Base-by-base conservation (phyloP, 495 filamentous ascomycete species). In the Clavariopsis aquatica region DNA sequence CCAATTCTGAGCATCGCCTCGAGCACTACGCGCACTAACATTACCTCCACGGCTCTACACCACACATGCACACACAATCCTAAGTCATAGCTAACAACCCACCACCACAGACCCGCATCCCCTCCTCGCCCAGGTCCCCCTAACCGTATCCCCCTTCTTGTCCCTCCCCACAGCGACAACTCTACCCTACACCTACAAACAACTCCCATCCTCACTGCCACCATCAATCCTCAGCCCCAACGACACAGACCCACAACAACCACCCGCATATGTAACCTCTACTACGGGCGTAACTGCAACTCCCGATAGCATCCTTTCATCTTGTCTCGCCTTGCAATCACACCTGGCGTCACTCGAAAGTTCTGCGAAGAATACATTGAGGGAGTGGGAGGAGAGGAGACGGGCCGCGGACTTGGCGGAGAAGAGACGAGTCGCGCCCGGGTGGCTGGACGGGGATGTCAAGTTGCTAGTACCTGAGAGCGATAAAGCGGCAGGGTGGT, bases 131-230 rank as follows among this genome's bases (percentile, higher is more conserved):
- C 94, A 98, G 77, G 84, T 97, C 55, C 90, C 93, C 55, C 82
- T 98, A 53, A 93, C 91, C 62, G 92, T 97, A 57, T 96, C 93
- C 29, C 94, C 94, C 24, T 96, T 96, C 81, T 86, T 97, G 75
- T 89, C 86, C 63, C 90, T 98, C 41, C 94, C 95, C 28, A 86
- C 89, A 9, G 87, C 94, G 26, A 88, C 92, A 49, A 96, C 94
- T 1, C 85, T 98, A 1, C 94, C 94, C 31, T 98, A 97, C 79
- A 96, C 89, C 47, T 98, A 97, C 84, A 92, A 91, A 72, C 81
- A 86, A 4, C 87, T 98, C 65, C 87, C 94, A 0, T 91, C 89
- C 6, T 88, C 90, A 1, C 82, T 98, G 0, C 94, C 94, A 0
- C 87, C 89, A 0, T 91, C 92, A 12, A 82, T 86, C 23, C 86